These are phyloP conservation scores for Myxozyma udenii DNA, from an alignment of 805 yeast species.

Conservation along the genomic window DNA sequence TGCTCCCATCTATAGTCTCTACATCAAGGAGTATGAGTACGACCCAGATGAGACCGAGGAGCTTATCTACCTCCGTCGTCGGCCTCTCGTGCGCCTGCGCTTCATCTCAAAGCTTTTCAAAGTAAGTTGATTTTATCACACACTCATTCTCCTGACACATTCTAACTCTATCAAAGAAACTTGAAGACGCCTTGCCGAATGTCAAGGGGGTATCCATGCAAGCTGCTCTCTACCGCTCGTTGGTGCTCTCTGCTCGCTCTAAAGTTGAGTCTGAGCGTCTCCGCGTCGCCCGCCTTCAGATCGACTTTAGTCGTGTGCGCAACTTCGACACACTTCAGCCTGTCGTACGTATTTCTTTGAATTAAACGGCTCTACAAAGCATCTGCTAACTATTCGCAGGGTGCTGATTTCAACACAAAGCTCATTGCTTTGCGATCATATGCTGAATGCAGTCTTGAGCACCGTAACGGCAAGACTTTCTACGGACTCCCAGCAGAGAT, in stretches of 20 bases:
- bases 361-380: neutral
- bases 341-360: slow-evolving; percentile 16
- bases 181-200: slow-evolving; percentile 29
- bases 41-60: slow-evolving; percentile 29
- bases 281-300: slow-evolving; percentile 19
- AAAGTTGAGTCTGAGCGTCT: slow-evolving; percentile 26
- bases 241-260: slow-evolving; percentile 28
- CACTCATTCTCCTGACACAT: neutral
- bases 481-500: slow-evolving; percentile 28
- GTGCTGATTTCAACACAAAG: slow-evolving; percentile 15
- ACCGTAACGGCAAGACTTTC: slow-evolving; percentile 25
- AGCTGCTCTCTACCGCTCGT: slow-evolving; percentile 22
- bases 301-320: slow-evolving; percentile 25
- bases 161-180: slow-evolving; percentile 17
- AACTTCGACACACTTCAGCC: slow-evolving; percentile 27
- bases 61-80: slow-evolving; percentile 25
- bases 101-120: slow-evolving; percentile 32
- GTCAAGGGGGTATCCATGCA: slow-evolving; percentile 17
- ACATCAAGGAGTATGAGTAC: slow-evolving; percentile 22
- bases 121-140: slow-evolving; percentile 5
- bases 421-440: slow-evolving; percentile 24
- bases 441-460: slow-evolving; percentile 24
- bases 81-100: slow-evolving; percentile 33
- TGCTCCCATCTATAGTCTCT: slow-evolving; percentile 27
- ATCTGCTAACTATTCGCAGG: slow-evolving; percentile 3